A percentile compares a stretch with the other conserved stretches of the same genome.
Evolutionary conservation across 345 rosid species (phyloP).

Genomic region (Theobroma cacao): DNA sequence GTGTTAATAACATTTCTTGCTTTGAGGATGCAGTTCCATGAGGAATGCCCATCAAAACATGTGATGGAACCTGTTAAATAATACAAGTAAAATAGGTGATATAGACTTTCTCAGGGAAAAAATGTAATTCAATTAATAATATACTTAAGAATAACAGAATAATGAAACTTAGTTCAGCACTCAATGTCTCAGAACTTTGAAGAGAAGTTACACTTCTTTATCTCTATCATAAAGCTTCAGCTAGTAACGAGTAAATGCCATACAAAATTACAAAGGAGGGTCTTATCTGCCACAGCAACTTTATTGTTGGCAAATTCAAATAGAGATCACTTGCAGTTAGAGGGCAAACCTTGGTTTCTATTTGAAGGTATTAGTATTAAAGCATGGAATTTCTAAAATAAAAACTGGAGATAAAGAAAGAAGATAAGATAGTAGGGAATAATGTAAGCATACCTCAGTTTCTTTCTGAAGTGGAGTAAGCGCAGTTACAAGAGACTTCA

Average conservation of each 20-base stretch:
- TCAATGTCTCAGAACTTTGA: background rate
- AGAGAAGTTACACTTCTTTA: background rate
- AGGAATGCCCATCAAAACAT: constrained; percentile 61
- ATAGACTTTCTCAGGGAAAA: background rate
- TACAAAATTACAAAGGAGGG: background rate
- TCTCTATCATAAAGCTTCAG: background rate
- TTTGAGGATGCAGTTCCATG: constrained; percentile 51
- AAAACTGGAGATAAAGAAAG: background rate
- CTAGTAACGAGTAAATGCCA: background rate
- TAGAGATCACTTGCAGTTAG: background rate
- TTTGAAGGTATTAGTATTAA: background rate
- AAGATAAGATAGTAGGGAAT: constrained; percentile 5
- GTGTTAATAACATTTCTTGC: constrained; percentile 43
- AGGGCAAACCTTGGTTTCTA: background rate
- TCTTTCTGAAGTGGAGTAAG: constrained; percentile 76
- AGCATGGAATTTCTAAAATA: background rate
- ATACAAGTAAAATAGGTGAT: background rate
- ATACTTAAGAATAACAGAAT: constrained; percentile 4
- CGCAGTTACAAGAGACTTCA: constrained; percentile 69
- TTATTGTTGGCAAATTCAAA: background rate
- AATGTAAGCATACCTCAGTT: constrained; percentile 43
- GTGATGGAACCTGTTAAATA: constrained; percentile 54
- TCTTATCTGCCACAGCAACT: background rate
- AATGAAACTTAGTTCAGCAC: background rate
- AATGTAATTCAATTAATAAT: background rate